Base-by-base conservation (phyloP, 345 rosid genomes). In the Camelina sativa region DNA sequence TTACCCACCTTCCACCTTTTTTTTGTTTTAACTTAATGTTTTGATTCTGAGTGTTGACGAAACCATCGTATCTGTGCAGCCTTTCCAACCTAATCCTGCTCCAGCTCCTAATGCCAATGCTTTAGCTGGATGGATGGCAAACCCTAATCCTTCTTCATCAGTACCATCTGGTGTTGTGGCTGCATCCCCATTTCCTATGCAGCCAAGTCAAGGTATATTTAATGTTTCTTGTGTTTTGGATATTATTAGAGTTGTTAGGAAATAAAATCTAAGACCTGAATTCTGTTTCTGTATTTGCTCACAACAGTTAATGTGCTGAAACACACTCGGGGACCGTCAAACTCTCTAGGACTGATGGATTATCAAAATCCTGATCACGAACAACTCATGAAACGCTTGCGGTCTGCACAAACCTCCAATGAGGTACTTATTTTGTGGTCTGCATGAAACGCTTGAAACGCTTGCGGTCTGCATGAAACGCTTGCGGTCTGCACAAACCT, bases 331-430 rank as follows among this genome's bases (percentile, higher is more conserved):
- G 82, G 85, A 0, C 88, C 99, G 13, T 91, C 93, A 55, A 85
- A 91, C 75, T 62, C 90, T 35, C 76, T 78, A 30, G 82, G 93
- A 1, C 85, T 87, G 43, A 83, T 86, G 80, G 98, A 94, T 79
- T 95, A 92, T 82, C 99, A 85, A 73, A 85, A 59, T 77, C 73
- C 90, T 41, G 97, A 95, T 17, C 97, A 86, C 62, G 99, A 92
- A 67, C 88, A 85, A 76, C 85, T 88, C 67, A 85, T 90, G 88
- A 92, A 90, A 82, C 89, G 99, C 35, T 77, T 90, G 15, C 87
- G 97, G 71, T 82, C 97, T 78, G 76, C 87, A 22, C 92, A 86
- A 72, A 87, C 92, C 28, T 89, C 93, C 81, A 80, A 79, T 60
- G 82, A 79, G 82, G 78, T 79, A 68, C 47, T 13, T 65, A 6